These are phyloP conservation scores for Alternaria metachromatica DNA, from an alignment of 2,329 filamentous ascomycete genomes.

Conservation along the genomic window DNA sequence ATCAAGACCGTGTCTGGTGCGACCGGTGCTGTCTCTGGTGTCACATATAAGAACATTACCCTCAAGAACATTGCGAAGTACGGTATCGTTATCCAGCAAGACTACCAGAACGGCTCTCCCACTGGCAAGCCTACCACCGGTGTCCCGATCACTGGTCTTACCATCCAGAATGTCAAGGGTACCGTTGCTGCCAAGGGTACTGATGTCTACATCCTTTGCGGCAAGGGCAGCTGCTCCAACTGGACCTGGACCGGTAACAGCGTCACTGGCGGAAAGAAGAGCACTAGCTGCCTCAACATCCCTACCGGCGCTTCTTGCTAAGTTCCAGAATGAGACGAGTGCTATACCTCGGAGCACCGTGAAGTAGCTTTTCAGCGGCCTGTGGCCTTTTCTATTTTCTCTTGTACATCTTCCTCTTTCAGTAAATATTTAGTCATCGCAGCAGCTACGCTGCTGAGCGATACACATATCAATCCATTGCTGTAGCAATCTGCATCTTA, in stretches of 20 bases:
- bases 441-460: neutral
- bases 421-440: neutral
- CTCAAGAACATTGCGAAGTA: slow-evolving; percentile 55
- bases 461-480: neutral
- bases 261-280: slow-evolving; percentile 48
- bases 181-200: slow-evolving; percentile 39
- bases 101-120: slow-evolving; percentile 57
- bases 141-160: slow-evolving; percentile 56
- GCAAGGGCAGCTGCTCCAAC: slow-evolving; percentile 58
- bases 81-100: slow-evolving; percentile 61
- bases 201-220: slow-evolving; percentile 63
- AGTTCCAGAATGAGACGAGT: neutral
- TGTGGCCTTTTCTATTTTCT: neutral
- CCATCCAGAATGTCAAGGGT: slow-evolving; percentile 53
- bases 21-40: slow-evolving; percentile 59
- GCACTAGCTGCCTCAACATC: slow-evolving; percentile 41
- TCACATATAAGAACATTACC: slow-evolving; percentile 57
- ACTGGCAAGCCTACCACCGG: slow-evolving; percentile 55
- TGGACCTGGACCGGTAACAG: slow-evolving; percentile 62
- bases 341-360: neutral
- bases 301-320: slow-evolving; percentile 48
- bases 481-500: neutral
- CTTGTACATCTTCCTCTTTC: neutral
- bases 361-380: neutral
- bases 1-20: slow-evolving; percentile 63